Evolutionary conservation across 202 grass and related monocot species (phyloP).

Genomic region (Bolboschoenoplectus hybrid): DNA sequence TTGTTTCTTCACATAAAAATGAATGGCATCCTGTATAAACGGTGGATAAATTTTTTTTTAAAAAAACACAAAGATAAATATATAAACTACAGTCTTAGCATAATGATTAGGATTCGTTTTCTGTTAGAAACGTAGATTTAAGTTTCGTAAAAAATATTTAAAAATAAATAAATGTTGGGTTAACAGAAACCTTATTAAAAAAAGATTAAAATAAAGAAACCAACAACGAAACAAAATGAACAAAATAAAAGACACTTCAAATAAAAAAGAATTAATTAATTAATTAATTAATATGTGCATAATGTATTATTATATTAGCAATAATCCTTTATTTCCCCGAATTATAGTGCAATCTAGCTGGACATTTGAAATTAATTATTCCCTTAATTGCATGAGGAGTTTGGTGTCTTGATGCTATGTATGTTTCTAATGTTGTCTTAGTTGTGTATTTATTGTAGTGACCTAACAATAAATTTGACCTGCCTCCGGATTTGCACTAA

Average conservation of each 20-base stretch:
- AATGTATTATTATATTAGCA: slow-evolving; percentile 1
- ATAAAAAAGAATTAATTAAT: not conserved
- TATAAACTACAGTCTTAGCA: too few species aligned
- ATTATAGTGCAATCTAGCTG: not conserved
- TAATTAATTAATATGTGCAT: not conserved
- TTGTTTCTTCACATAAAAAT: too few species aligned
- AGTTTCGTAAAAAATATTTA: too few species aligned
- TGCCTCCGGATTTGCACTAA: not conserved
- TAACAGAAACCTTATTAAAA: too few species aligned
- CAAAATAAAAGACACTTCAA: not conserved
- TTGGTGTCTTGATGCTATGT: not conserved
- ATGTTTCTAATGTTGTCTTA: not conserved
- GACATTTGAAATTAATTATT: slow-evolving; percentile 15
- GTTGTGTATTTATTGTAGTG: not conserved
- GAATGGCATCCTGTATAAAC: too few species aligned
- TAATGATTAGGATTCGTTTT: too few species aligned
- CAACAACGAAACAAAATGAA: not conserved
- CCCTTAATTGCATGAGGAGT: not conserved
- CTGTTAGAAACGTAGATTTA: too few species aligned
- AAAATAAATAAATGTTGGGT: too few species aligned
- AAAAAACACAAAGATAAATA: too few species aligned
- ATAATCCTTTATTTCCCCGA: not conserved
- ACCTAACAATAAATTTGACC: not conserved
- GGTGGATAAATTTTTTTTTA: too few species aligned
- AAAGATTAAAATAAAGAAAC: not conserved